Base-by-base conservation (phyloP, 2,329 filamentous ascomycete genomes). In the Verticillium albo-atrum region DNA sequence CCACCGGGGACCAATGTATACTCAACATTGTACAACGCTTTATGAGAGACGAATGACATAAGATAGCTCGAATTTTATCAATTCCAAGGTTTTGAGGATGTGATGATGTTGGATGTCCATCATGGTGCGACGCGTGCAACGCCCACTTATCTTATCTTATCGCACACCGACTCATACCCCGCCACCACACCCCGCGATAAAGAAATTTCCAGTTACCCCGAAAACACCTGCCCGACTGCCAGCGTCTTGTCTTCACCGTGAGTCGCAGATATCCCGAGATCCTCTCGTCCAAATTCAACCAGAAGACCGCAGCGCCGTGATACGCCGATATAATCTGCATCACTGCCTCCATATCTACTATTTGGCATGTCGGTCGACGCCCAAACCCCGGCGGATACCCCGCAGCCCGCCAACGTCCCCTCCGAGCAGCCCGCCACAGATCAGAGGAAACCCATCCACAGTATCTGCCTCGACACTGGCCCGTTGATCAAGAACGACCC, bases 401-500 rank as follows among this genome's bases (percentile, higher is more conserved):
- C 42, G 42, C 42, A 25, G 20, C 20, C 42, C 20, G 25, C n/a
- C 9, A 23, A 6, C 14, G 42, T 50, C 20, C 20, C 20, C 42
- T 50, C 42, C 4, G 42, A 50, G 20, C n/a, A 50, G 10, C 9
- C 42, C 14, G 20, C 9, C 9, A 50, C 51, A 7, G 37, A 52
- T 5, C 10, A 28, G 20, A 28, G 26, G 55, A 97, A 93, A 71
- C 83, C 88, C 0, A 86, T 96, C 55, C 88, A 96, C 77, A 89
- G 89, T 58, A 85, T 98, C 56, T 84, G 98, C 28, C 83, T 99
- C 65, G 95, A 99, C 71, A 90, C 95, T 3, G 94, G 93, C 27
- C 92, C 94, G 7, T 87, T 99, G 62, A 93, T 99, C 73, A 94
- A 94, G 72, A 97, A 97, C 76, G 89, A 95, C 64, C 92, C 94